A percentile compares a stretch with the other conserved stretches of the same genome.
Conservation (phyloP, 1,284 basidiomycete species). For the Tilletia setariae region DNA sequence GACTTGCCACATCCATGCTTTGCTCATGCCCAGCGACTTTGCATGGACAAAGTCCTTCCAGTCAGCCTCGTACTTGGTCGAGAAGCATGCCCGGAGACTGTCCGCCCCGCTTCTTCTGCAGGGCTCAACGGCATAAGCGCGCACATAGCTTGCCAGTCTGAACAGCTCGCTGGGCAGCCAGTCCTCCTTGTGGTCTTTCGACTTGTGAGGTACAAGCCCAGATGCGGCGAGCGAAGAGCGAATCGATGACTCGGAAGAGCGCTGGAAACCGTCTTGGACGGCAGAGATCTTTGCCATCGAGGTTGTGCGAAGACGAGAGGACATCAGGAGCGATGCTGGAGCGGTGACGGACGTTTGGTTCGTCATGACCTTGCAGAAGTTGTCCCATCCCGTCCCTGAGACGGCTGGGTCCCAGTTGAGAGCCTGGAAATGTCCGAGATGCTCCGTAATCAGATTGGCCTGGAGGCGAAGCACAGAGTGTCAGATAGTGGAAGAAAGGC, state of each 20-base stretch:
- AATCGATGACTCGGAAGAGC: not conserved
- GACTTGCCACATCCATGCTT: conserved; percentile 80
- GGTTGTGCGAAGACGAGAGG: not conserved
- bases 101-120: conserved; percentile 23
- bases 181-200: conserved; percentile 16
- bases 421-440: conserved; percentile 43
- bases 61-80: not conserved
- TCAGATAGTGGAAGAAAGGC: too few relatives aligned
- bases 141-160: conserved; percentile 12
- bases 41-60: conserved; percentile 65
- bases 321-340: not conserved
- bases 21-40: conserved; percentile 67
- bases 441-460: conserved; percentile 40
- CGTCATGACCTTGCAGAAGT: conserved; percentile 19
- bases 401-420: conserved; percentile 44
- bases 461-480: too few relatives aligned
- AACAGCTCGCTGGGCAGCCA: not conserved
- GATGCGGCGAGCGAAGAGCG: conserved; percentile 16
- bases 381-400: conserved; percentile 21
- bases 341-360: not conserved
- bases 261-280: not conserved
- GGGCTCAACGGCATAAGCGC: conserved; percentile 26
- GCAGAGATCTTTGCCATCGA: not conserved
- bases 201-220: conserved; percentile 27
- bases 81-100: not conserved